phyloP scores from a whole-genome alignment of 2,329 filamentous ascomycete species.

The Passalora sequoiae region DNA sequence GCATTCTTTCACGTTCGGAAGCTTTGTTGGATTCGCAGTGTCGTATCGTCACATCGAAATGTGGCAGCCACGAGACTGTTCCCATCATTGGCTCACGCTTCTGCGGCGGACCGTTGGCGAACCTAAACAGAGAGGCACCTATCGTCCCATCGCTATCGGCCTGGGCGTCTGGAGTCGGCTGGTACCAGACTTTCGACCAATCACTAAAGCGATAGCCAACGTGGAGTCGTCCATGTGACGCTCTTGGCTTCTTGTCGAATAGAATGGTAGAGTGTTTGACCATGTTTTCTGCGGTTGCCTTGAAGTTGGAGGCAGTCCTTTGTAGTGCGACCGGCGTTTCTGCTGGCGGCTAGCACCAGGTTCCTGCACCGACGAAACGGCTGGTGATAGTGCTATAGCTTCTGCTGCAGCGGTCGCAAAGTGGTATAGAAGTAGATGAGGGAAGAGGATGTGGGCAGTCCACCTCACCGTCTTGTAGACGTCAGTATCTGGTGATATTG shows the following conservation, averaged over 20 bases:
- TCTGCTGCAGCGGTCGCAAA: neutral
- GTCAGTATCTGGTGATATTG: too few relatives aligned
- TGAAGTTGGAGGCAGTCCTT: too few relatives aligned
- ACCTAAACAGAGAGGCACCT: neutral
- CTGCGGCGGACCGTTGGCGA: neutral
- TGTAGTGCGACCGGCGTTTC: too few relatives aligned
- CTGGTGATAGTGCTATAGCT: neutral
- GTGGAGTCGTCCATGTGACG: neutral
- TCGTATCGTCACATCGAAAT: constrained; percentile 9
- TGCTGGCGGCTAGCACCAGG: too few relatives aligned
- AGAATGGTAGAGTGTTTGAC: neutral
- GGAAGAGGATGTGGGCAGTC: too few relatives aligned
- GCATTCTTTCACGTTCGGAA: constrained; percentile 4
- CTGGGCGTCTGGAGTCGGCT: neutral
- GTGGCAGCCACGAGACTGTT: constrained; percentile 14
- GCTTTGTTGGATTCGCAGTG: neutral
- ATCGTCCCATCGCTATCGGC: constrained; percentile 4
- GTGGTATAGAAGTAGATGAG: neutral
- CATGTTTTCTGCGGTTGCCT: too few relatives aligned
- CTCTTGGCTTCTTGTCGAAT: neutral
- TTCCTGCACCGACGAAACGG: neutral
- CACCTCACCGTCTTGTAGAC: too few relatives aligned
- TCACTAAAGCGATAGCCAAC: neutral
- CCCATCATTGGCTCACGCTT: constrained; percentile 13
- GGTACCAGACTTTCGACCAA: constrained; percentile 4